These are phyloP conservation scores for Diutina neorugosa DNA, from an alignment of 1,139 yeast species.

Conservation along the genomic window DNA sequence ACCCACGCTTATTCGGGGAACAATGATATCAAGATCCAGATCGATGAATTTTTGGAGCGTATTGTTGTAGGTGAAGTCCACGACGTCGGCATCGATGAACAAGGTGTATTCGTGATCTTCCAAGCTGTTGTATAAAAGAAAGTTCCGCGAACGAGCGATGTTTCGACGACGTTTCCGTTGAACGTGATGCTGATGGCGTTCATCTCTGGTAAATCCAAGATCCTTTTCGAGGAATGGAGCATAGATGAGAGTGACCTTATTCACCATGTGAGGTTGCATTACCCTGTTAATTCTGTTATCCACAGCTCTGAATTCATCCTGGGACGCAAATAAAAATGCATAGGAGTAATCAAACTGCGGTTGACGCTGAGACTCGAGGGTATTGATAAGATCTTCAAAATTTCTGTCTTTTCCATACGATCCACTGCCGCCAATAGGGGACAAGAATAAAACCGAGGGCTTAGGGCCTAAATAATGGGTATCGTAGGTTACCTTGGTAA, in stretches of 20 bases:
- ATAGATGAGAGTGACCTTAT: constrained; percentile 1
- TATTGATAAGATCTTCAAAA: not conserved
- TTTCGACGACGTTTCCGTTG: constrained; percentile 1
- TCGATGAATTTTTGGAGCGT: constrained; percentile 20
- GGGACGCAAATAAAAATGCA: not conserved
- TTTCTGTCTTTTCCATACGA: not conserved
- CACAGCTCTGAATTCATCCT: not conserved
- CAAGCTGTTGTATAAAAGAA: not conserved
- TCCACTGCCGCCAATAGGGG: not conserved
- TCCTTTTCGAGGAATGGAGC: constrained; percentile 2
- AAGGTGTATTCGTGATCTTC: constrained; percentile 17
- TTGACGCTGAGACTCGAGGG: not conserved
- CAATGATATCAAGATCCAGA: constrained; percentile 27
- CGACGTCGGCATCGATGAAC: constrained; percentile 34
- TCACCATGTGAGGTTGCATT: not conserved
- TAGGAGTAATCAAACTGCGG: not conserved
- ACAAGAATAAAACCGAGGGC: not conserved
- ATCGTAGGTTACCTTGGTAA: not conserved
- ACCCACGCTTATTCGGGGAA: constrained; percentile 24
- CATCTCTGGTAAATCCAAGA: not conserved
- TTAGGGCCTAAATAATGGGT: not conserved
- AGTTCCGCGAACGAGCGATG: constrained; percentile 1
- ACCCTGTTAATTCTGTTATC: not conserved
- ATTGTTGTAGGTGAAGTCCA: constrained; percentile 15
- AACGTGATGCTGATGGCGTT: not conserved